Conservation (phyloP, 2,329 filamentous ascomycete species). For the Ophiosphaerella herpotricha region DNA sequence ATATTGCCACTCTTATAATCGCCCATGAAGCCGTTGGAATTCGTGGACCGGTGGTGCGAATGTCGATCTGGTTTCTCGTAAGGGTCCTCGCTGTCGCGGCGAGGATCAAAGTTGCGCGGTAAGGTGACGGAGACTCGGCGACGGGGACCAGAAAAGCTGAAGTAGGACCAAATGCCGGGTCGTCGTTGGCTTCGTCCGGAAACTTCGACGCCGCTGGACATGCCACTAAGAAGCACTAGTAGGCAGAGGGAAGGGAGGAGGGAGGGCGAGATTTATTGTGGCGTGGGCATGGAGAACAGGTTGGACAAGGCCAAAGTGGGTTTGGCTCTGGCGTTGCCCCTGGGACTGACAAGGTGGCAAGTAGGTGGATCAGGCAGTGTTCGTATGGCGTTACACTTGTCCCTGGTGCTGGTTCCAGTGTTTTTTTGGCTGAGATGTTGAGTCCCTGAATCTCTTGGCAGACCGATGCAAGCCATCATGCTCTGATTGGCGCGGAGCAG, state of each 20-base stretch:
- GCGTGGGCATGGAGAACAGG: slow-evolving; percentile 23
- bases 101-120: slow-evolving; percentile 46
- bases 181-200: slow-evolving; percentile 46
- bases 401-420: slow-evolving; percentile 23
- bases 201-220: slow-evolving; percentile 61
- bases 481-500: slow-evolving; percentile 9
- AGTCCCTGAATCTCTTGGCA: slow-evolving; percentile 29
- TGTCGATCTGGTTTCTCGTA: slow-evolving; percentile 55
- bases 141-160: slow-evolving; percentile 56
- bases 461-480: slow-evolving; percentile 5
- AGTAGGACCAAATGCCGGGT: slow-evolving; percentile 59
- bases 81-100: slow-evolving; percentile 40
- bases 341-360: slow-evolving; percentile 1
- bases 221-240: slow-evolving; percentile 36
- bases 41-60: slow-evolving; percentile 40
- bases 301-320: slow-evolving; percentile 17
- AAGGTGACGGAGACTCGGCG: slow-evolving; percentile 58
- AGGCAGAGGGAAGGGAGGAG: slow-evolving; percentile 20
- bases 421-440: slow-evolving; percentile 15
- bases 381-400: slow-evolving; percentile 19
- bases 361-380: slow-evolving; percentile 4
- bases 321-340: slow-evolving; percentile 3
- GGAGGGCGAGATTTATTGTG: slow-evolving; percentile 26
- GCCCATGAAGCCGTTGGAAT: slow-evolving; percentile 48
- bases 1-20: slow-evolving; percentile 56